Evolutionary conservation across 2,329 filamentous ascomycete genomes (phyloP).

Genomic region (Verticillium isaacii): DNA sequence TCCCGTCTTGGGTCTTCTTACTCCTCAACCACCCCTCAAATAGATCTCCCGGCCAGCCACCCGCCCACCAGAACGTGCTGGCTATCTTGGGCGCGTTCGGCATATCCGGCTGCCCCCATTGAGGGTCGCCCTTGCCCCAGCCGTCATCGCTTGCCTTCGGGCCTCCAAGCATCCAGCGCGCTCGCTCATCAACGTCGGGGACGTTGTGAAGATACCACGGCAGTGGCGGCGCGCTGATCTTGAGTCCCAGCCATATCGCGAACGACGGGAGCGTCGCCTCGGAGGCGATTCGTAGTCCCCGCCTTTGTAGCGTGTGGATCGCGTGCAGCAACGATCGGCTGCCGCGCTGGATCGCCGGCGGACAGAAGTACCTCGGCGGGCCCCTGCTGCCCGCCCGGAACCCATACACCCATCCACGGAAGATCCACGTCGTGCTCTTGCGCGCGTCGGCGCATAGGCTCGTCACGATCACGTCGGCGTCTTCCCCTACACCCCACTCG

Average conservation of each 20-base stretch:
- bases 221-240: conserved; percentile 29
- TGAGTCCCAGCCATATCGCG: conserved; percentile 32
- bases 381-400: conserved; percentile 17
- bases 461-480: conserved; percentile 24
- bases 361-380: conserved; percentile 25
- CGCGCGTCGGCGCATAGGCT: conserved; percentile 23
- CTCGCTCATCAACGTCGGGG: conserved; percentile 17
- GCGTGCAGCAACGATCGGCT: conserved; percentile 24
- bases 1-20: conserved; percentile 7
- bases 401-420: conserved; percentile 23
- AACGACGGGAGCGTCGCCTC: conserved; percentile 30
- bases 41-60: conserved; percentile 23
- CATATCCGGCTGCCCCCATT: not conserved
- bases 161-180: conserved; percentile 21
- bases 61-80: conserved; percentile 27
- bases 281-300: conserved; percentile 23
- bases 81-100: not conserved
- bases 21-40: conserved; percentile 25
- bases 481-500: conserved; percentile 27
- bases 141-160: conserved; percentile 52
- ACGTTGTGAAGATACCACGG: conserved; percentile 24
- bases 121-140: conserved; percentile 39
- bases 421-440: conserved; percentile 22
- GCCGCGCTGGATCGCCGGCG: conserved; percentile 28
- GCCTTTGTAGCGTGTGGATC: conserved; percentile 24